Evolutionary conservation across 192 early-diverging fungal species (phyloP), one percentile per base, ranked within the genome.

Genomic region (Chytriomyces confervae): DNA sequence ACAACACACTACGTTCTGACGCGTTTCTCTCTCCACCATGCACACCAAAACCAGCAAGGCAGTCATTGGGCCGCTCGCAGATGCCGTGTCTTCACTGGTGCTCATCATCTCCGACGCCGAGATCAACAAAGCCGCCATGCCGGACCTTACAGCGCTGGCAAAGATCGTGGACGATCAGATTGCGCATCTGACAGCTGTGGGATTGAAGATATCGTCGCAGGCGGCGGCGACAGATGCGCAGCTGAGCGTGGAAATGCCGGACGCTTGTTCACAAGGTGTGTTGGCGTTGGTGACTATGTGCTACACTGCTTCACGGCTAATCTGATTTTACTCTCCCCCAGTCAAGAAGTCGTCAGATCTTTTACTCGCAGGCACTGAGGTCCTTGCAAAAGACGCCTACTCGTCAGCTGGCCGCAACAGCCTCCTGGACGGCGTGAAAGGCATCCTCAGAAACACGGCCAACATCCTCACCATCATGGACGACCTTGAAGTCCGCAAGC

Each of bases 21-120:
- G 36, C 36, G 36, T 29, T 57, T 57, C 53, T 20, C 10, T 64
- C 62, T 24, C 62, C 16, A 9, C 0, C 36, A 70, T 70, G 69
- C 45, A 53, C 77, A 84, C 84, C 16, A 80, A 62, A 49, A 87
- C 88, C 8, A 76, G 81, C 66, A 86, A 86, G 51, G 62, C 81
- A 6, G 79, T 89, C n/a, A 75, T 89, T 1, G 62, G 77, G 16
- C 88, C 88, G 9, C 77, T 89, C 11, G 86, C 88, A n/a, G 86
- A 89, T 23, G 83, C 86, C 8, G 88, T 89, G 18, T 72, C 82
- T 16, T 62, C 80, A 8, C 77, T 89, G 11, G 87, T 89, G 24
- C 75, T 87, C 50, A 87, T 87, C 48, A 82, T 86, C 13, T 82
- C 84, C 0, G 86, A 89, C 47, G 74, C 84, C 11, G 84, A 89